Percentiles rank a stretch among this genome's conserved stretches.
phyloP scores from a whole-genome alignment of 495 filamentous ascomycete species.

The Penicillium tannophilum region DNA sequence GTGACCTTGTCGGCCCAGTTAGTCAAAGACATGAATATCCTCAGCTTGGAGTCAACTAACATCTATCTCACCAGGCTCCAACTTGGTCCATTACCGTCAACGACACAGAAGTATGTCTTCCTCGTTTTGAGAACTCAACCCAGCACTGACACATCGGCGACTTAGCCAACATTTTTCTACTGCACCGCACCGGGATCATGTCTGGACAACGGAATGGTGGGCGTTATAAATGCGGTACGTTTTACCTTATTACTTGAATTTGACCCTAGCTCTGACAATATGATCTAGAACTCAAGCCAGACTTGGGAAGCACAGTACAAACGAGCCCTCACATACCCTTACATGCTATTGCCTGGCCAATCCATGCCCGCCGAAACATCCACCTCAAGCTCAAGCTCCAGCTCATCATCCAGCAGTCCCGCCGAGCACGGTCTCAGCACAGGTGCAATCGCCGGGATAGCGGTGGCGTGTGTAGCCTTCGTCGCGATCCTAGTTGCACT shows the following conservation, averaged over 20 bases:
- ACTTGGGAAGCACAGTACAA: slow-evolving; percentile 38
- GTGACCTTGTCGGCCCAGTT: slow-evolving; percentile 35
- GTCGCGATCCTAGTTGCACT: slow-evolving; percentile 35
- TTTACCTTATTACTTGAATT: not conserved
- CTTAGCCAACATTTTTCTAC: slow-evolving; percentile 44
- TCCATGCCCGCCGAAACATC: slow-evolving; percentile 39
- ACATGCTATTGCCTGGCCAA: slow-evolving; percentile 45
- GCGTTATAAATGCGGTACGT: slow-evolving; percentile 43
- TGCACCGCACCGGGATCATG: slow-evolving; percentile 46
- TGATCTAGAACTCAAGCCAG: slow-evolving; percentile 32
- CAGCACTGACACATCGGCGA: slow-evolving; percentile 3
- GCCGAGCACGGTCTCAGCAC: slow-evolving; percentile 24
- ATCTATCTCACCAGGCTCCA: slow-evolving; percentile 22
- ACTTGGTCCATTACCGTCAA: slow-evolving; percentile 41
- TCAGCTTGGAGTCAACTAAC: not conserved
- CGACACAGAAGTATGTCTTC: slow-evolving; percentile 32
- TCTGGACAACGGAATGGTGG: slow-evolving; percentile 44
- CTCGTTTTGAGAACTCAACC: not conserved
- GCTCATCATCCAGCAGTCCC: slow-evolving; percentile 10
- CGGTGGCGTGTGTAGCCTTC: slow-evolving; percentile 34
- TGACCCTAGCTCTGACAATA: not conserved
- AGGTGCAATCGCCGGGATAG: slow-evolving; percentile 45
- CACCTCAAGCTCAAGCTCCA: slow-evolving; percentile 10
- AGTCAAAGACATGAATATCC: slow-evolving; percentile 4
- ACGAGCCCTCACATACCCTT: slow-evolving; percentile 33